Conservation (phyloP, 441 rosid species). For the Erodium moschatum region DNA sequence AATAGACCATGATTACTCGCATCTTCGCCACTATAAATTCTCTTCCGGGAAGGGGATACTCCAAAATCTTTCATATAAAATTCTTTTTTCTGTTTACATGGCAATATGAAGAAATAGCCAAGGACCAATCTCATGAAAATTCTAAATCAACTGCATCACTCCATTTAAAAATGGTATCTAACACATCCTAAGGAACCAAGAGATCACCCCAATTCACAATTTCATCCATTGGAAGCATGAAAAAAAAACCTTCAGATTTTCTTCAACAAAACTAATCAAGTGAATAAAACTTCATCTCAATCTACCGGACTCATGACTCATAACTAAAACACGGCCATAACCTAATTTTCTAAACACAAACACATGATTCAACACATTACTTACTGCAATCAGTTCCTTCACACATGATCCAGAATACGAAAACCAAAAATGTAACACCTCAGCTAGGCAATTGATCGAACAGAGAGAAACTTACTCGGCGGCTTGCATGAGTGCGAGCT, state of each 20-base stretch:
- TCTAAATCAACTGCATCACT: no score
- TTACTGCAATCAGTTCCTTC: neutral
- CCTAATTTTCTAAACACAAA: neutral
- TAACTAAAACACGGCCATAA: neutral
- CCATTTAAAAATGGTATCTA: neutral
- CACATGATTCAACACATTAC: neutral
- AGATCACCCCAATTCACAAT: neutral
- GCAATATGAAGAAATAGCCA: no score
- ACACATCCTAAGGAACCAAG: neutral
- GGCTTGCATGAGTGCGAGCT: conserved; percentile 64
- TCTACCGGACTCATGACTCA: no score
- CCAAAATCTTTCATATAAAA: no score
- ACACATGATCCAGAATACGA: neutral
- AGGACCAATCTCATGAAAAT: no score
- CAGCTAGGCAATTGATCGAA: neutral
- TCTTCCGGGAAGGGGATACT: no score
- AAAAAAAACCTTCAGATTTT: neutral
- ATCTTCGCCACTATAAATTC: no score
- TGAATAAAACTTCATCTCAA: no score
- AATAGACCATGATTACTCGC: neutral
- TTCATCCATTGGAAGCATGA: neutral
- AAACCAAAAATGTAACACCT: neutral
- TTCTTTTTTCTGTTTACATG: no score
- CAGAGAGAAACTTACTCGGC: conserved; percentile 33
- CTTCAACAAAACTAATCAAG: no score